Evolutionary conservation across 2,329 filamentous ascomycete species (phyloP).

Genomic region (Malbranchea zuffiana): DNA sequence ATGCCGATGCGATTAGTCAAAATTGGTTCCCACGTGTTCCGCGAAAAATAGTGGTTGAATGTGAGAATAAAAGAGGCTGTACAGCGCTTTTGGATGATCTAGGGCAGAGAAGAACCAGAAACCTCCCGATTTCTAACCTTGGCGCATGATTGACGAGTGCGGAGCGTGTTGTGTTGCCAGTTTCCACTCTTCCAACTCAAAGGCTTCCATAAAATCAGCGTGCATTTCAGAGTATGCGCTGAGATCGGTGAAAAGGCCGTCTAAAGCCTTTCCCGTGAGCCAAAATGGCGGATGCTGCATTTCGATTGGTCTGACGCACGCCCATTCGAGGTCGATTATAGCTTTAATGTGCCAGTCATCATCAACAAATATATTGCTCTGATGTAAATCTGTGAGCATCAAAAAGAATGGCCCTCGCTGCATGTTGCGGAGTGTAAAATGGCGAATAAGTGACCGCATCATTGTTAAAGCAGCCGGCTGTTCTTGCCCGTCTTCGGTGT

Average conservation of each 20-base stretch:
- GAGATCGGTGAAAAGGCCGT: constrained; percentile 8
- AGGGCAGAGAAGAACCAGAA: too few relatives aligned
- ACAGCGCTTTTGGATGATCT: too few relatives aligned
- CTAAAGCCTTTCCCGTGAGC: constrained; percentile 17
- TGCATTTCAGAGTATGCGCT: not conserved
- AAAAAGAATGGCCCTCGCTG: constrained; percentile 28
- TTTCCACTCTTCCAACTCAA: constrained; percentile 5
- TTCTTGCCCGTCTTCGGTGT: constrained; percentile 21
- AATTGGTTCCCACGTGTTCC: too few relatives aligned
- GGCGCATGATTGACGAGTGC: too few relatives aligned
- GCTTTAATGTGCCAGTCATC: constrained; percentile 25
- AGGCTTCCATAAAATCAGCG: constrained; percentile 4
- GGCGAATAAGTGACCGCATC: constrained; percentile 22
- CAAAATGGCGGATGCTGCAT: constrained; percentile 22
- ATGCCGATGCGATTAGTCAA: too few relatives aligned
- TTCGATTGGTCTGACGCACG: constrained; percentile 23
- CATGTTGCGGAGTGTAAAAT: constrained; percentile 16
- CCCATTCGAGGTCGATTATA: constrained; percentile 28
- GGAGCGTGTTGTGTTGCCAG: too few relatives aligned
- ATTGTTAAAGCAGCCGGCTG: constrained; percentile 24
- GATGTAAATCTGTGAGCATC: constrained; percentile 32
- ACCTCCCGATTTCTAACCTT: too few relatives aligned
- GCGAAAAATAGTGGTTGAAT: too few relatives aligned
- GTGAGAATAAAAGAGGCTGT: too few relatives aligned
- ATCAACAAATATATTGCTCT: constrained; percentile 29